These are phyloP conservation scores for Amanita exitialis DNA, from an alignment of 768 basidiomycete genomes.

Conservation along the genomic window DNA sequence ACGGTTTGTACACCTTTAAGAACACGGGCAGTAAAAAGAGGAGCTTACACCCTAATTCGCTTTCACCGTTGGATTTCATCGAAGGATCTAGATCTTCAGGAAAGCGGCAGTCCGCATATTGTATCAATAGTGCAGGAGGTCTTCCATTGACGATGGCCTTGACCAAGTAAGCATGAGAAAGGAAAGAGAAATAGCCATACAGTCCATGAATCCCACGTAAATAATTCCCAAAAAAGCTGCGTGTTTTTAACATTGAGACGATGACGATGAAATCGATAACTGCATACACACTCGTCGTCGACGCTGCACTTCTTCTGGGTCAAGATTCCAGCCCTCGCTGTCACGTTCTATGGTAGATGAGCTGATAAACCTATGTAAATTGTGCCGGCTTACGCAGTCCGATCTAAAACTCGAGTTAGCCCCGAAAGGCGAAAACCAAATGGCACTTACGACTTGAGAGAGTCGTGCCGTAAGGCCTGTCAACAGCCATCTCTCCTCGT, in stretches of 20 bases:
- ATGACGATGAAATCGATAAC: neutral
- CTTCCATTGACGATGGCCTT: slow-evolving; percentile 42
- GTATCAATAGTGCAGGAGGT: slow-evolving; percentile 34
- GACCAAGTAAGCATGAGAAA: slow-evolving; percentile 2
- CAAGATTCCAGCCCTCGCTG: slow-evolving; percentile 36
- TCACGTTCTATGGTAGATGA: slow-evolving; percentile 32
- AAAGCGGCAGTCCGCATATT: slow-evolving; percentile 41
- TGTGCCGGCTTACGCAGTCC: slow-evolving; percentile 34
- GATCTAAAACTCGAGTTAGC: slow-evolving; percentile 21
- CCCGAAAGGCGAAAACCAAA: neutral
- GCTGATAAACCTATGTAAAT: neutral
- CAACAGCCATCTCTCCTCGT: slow-evolving; percentile 39
- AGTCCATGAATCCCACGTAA: slow-evolving; percentile 38
- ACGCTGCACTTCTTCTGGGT: slow-evolving; percentile 33
- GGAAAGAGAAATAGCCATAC: slow-evolving; percentile 17
- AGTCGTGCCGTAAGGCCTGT: slow-evolving; percentile 32
- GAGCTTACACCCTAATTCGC: slow-evolving; percentile 33
- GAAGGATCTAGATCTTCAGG: slow-evolving; percentile 32
- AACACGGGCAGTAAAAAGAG: neutral
- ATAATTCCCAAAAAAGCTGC: slow-evolving; percentile 45
- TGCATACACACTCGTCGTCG: slow-evolving; percentile 24
- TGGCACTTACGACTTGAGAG: slow-evolving; percentile 32
- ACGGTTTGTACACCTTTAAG: neutral
- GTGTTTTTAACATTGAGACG: neutral
- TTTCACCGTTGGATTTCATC: slow-evolving; percentile 21